Evolutionary conservation across 2,329 filamentous ascomycete species (phyloP).

Genomic region (Microdochium nivale): DNA sequence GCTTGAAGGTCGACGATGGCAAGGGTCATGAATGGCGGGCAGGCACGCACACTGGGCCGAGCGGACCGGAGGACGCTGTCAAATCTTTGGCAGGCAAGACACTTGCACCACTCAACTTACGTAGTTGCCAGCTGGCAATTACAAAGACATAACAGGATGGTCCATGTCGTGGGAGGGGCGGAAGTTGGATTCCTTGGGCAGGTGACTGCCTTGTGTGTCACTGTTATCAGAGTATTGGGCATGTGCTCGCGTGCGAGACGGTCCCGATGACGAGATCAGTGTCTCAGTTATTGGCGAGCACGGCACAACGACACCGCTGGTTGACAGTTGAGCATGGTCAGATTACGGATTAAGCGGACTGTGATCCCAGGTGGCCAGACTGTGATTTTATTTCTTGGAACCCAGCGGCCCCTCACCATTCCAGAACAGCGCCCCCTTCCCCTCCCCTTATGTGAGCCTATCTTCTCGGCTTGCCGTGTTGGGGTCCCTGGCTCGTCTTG

Average conservation of each 20-base stretch:
- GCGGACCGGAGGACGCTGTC: no score
- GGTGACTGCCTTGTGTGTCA: no score
- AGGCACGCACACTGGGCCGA: no score
- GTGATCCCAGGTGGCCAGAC: neutral
- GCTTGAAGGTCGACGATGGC: no score
- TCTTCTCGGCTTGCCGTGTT: neutral
- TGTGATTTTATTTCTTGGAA: no score
- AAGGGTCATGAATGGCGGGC: no score
- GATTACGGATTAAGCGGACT: no score
- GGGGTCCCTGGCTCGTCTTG: neutral
- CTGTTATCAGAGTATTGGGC: neutral
- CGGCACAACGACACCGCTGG: neutral
- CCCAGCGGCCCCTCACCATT: neutral
- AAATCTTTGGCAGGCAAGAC: no score
- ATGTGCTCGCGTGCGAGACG: slow-evolving; percentile 1
- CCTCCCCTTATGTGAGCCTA: neutral
- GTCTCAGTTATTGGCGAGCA: neutral
- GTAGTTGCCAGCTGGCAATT: no score
- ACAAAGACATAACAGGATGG: neutral
- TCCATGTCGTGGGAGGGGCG: neutral
- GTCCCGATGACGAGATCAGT: slow-evolving; percentile 4
- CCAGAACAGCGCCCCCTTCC: no score
- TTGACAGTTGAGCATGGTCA: neutral
- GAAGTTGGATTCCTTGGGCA: neutral
- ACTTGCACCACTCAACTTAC: no score